These are phyloP conservation scores for Neurospora sp. DNA, from an alignment of 495 filamentous ascomycete species.

Conservation along the genomic window DNA sequence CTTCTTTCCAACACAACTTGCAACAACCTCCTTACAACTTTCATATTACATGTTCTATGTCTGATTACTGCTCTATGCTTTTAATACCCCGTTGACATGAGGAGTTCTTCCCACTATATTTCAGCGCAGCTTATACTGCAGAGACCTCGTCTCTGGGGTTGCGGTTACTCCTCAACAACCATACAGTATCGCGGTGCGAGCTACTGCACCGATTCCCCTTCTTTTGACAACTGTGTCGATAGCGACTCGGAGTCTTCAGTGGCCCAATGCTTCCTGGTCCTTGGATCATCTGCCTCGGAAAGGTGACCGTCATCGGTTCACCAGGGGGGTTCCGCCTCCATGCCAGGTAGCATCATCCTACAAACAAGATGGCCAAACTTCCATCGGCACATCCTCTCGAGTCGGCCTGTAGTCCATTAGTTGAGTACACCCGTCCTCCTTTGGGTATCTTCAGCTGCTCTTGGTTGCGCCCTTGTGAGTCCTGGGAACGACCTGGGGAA, in stretches of 20 bases:
- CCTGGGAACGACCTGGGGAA: slow-evolving; percentile 51
- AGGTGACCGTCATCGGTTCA: neutral
- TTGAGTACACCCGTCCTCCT: neutral
- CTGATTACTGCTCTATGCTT: neutral
- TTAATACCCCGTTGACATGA: too few species aligned
- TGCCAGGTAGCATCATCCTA: neutral
- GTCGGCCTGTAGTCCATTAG: neutral
- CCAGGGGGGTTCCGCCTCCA: neutral
- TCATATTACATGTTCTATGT: neutral
- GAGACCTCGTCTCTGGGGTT: neutral
- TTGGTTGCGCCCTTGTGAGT: neutral
- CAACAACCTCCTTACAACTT: neutral
- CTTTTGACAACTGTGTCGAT: neutral
- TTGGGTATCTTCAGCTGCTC: neutral
- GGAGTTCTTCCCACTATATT: neutral
- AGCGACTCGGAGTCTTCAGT: neutral
- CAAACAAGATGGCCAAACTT: neutral
- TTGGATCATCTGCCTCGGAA: neutral
- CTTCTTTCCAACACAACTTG: neutral
- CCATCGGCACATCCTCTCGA: neutral
- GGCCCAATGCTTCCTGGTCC: neutral
- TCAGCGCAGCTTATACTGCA: neutral
- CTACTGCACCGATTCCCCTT: neutral
- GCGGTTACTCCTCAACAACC: neutral
- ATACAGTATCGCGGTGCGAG: neutral